Evolutionary conservation across 2,329 filamentous ascomycete species (phyloP).

Genomic region (Dactylellina sp.): DNA sequence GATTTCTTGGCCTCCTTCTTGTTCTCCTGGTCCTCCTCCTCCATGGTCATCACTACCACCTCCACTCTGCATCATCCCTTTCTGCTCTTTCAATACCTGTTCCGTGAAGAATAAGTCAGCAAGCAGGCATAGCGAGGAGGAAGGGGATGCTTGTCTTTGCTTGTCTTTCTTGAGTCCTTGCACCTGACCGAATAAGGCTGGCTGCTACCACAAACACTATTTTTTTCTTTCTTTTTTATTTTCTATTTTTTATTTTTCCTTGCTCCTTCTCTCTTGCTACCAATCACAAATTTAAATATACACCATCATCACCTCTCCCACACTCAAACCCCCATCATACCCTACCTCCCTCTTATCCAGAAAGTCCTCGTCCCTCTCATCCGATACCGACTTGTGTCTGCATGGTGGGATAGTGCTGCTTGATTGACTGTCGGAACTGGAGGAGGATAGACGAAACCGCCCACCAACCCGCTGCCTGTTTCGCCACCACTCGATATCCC

Average conservation of each 20-base stretch:
- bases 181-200: conserved; percentile 43
- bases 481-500: conserved; percentile 22
- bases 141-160: conserved; percentile 16
- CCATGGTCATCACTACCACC: background rate
- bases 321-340: conserved; percentile 8
- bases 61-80: background rate
- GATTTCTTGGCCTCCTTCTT: conserved; percentile 9
- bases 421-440: conserved; percentile 45
- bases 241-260: conserved; percentile 12
- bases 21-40: conserved; percentile 1
- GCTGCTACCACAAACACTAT: background rate
- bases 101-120: background rate
- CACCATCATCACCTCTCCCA: conserved; percentile 13
- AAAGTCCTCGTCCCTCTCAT: background rate
- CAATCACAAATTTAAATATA: conserved; percentile 18
- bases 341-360: background rate
- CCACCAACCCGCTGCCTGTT: too few species aligned
- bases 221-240: conserved; percentile 4
- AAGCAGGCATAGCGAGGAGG: background rate
- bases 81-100: background rate
- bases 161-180: conserved; percentile 33
- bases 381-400: conserved; percentile 12
- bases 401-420: conserved; percentile 34
- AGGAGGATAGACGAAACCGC: conserved; percentile 36
- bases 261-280: conserved; percentile 14